Base-by-base conservation (phyloP, 441 rosid genomes). In the Iberis amara region DNA sequence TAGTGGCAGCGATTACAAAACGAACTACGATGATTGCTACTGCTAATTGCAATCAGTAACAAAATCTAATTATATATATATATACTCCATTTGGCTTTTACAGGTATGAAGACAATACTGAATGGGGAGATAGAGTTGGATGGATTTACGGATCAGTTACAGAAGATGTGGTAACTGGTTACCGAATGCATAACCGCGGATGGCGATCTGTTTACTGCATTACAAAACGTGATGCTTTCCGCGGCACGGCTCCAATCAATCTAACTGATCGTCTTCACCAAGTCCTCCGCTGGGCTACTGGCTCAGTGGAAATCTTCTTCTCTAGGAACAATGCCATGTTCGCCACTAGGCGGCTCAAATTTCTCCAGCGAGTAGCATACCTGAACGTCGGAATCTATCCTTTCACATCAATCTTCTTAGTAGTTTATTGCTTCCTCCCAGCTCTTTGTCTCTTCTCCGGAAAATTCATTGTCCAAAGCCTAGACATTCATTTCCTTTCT, bases 141-240 rank as follows among this genome's bases (percentile, higher is more conserved):
- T 86, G 97, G 95, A 86, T 89, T 61, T 89, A 89, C 11, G 95
- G 94, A 9, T 89, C 94, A 0, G 94, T 89, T 39, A 89, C 95
- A 1, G 95, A 89, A 61, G 97, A 89, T 24, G 97, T 89, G 49
- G 94, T 86, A 43, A 86, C 94, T 1, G 97, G 95, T 11, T 89
- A 83, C 62, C 77, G 90, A 11, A 86, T 86, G 95, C 97, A 89
- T 72, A 86, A 89, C 58, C 86, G 97, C 5, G 97, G 95, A 11
- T 89, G 95, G 97, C 85, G 76, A 11, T 86, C 94, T 0, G 71
- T 89, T 23, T 86, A 89, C 58, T 89, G 95, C 40, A 76, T 86
- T 39, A 86, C 95, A 14, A 86, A 84, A 35, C 77, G 89, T 0
- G 97, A 89, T 24, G 85, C 95, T 0, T 89, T 86, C 56, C 78